Evolutionary conservation across 2,329 filamentous ascomycete genomes (phyloP), one percentile per base, ranked within the genome.

Genomic region (Cytospora paraplurivora): DNA sequence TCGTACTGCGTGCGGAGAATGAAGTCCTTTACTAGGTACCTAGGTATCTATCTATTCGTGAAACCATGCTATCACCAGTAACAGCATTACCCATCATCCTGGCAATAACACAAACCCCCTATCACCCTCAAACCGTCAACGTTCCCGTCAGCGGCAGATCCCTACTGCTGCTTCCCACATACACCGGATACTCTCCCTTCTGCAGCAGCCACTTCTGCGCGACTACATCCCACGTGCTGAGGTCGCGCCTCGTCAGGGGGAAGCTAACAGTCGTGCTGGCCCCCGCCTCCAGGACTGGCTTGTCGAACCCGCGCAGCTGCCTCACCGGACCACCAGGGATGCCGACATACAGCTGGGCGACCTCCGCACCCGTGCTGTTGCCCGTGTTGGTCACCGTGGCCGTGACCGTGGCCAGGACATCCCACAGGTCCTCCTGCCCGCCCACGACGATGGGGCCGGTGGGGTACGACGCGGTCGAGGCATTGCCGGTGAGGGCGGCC

Each of bases 271-370:
- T 76, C 11, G 74, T 72, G 27, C 73, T 76, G 64, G 79, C 73
- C 0, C 79, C 80, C 0, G 78, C 74, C 15, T 75, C 71, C 41
- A 88, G 67, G 7, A 73, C 75, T 0, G 81, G 76, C 75, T 88
- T 88, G 56, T 82, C 82, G 63, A 88, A 89, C 2, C 86, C 85
- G 7, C 86, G 78, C 8, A 89, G 76, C 69, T 88, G 85, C 41
- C 78, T 75, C 1, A 78, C 73, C 0, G 87, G 87, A 4, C 70
- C 73, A 5, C 69, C 72, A 0, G 78, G 78, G 38, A 81, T 78
- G 2, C 74, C 75, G 4, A 82, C 69, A 50, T 82, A 82, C 1
- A 82, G 69, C 69, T 69, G 80, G 2, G 76, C 75, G 15, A 79
- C 76, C 68, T 82, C 79, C 15, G 76, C 75, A 5, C 79, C 79